Evolutionary conservation across 345 rosid species (phyloP), one percentile per base, ranked within the genome.

Genomic region (Corymbia maculata): DNA sequence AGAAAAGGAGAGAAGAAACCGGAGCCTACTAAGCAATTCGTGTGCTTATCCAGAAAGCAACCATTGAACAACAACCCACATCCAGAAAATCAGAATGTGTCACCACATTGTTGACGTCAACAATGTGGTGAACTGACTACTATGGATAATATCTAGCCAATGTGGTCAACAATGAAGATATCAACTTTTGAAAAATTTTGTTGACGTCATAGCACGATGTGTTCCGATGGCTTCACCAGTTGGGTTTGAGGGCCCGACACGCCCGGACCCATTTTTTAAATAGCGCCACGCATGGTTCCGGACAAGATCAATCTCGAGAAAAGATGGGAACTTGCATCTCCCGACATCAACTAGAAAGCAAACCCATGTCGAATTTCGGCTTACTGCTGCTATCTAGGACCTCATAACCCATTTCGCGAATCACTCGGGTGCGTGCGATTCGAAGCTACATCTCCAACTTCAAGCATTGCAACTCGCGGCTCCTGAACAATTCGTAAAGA

Each of bases 361-460:
- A 86, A 80, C 6, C 59, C 10, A 79, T 17, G n/a, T 21, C 61
- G 19, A 10, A 86, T 45, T 30, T 42, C 88, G 47, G 88, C 93
- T 90, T 88, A 95, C 95, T 94, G 86, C 93, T 94, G 89, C 93
- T 91, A 82, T 92, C 92, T 88, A 88, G 87, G 88, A 86, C 91
- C 51, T 89, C 94, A 92, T 91, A 94, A 90, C 88, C 96, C 96
- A 93, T 93, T 88, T 89, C 91, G 89, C 59, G 51, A 64, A 88
- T n/a, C 87, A 6, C 82, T n/a, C 52, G 86, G 24, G 64, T 55
- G 86, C 22, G 51, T 21, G 42, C 42, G 51, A 89, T 75, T 47
- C 52, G 75, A 86, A 11, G 86, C 61, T 42, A 70, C 59, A 89
- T 75, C 90, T 86, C 21, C 88, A 28, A 45, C 82, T 75, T 75